Evolutionary conservation across 208 protist genomes (phyloP).

Genomic region (Trypanosoma platydactyli): DNA sequence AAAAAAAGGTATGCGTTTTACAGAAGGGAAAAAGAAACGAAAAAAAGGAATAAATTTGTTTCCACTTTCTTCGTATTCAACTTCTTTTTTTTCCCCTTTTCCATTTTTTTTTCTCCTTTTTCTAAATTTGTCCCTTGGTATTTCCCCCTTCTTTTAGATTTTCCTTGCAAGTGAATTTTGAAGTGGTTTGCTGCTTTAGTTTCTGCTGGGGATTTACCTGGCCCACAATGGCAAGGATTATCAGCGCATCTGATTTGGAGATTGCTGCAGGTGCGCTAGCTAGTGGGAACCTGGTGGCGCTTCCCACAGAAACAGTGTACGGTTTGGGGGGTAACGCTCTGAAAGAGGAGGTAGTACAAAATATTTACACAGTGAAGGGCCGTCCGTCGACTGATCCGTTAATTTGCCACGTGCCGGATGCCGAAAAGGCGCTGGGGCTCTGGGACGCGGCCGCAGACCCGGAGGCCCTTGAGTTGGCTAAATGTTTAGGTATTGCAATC

Average conservation of each 20-base stretch:
- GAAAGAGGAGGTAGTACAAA: constrained; percentile 66
- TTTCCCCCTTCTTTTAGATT: not conserved
- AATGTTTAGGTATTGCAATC: constrained; percentile 55
- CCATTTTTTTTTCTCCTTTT: constrained; percentile 15
- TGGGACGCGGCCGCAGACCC: constrained; percentile 57
- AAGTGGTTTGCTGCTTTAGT: constrained; percentile 12
- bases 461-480: constrained; percentile 53
- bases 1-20: too few species aligned
- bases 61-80: not conserved
- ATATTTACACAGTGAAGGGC: constrained; percentile 96
- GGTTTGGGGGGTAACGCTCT: constrained; percentile 96
- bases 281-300: constrained; percentile 89
- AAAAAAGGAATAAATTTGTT: not conserved
- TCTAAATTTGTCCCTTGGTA: not conserved
- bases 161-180: constrained; percentile 21
- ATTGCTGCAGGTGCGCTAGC: constrained; percentile 50
- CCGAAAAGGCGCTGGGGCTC: constrained; percentile 62
- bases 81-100: constrained; percentile 11
- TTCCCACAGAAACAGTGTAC: constrained; percentile 99
- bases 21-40: too few species aligned
- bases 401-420: constrained; percentile 93
- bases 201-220: not conserved
- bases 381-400: constrained; percentile 95
- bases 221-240: constrained; percentile 47
- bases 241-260: constrained; percentile 50